Evolutionary conservation across 768 basidiomycete species (phyloP), one percentile per base, ranked within the genome.

Genomic region (Termitomyces eurrhizus): DNA sequence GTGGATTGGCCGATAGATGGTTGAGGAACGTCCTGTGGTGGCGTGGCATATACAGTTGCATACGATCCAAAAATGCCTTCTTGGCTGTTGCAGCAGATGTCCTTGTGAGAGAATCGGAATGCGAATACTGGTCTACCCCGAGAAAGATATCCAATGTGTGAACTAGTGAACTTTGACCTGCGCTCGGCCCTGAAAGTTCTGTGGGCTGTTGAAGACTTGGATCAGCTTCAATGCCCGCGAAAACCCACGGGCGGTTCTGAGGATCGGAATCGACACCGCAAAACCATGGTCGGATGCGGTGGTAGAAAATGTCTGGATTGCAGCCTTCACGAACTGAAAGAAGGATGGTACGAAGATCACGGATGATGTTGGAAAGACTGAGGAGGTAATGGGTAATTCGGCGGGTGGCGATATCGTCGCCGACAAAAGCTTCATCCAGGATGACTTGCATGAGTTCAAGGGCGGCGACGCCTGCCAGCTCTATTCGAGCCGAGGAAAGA

Each of bases 371-470:
- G 1, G 87, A 82, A 52, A 98, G 83, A 8, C 77, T 76, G 52
- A 71, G 68, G 48, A 98, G 86, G 73, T 90, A 95, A 14, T 73
- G 66, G 3, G 84, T 83, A 48, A 85, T 84, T 9, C 92, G 90
- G 6, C 78, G 81, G 48, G 86, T 76, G 29, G 89, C 87, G 14
- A 86, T 81, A 52, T 75, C 79, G 66, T 92, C 88, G 3, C 83
- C 84, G 39, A 97, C 83, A 75, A 95, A 96, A 49, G 88, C 83
- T 70, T 98, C 95, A 75, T 98, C 93, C 83, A 96, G 87, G 8
- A 87, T 91, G 8, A 83, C 77, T 2, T 89, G 86, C 93, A 98
- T 96, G 57, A 96, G 77, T 52, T 88, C 82, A 24, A 98, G 84
- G 1, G 90, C 90, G 57, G 88, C 83, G 1, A 93, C 93, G 11